phyloP scores from a whole-genome alignment of 441 rosid species.

The Bocquillonia castaneifolia region DNA sequence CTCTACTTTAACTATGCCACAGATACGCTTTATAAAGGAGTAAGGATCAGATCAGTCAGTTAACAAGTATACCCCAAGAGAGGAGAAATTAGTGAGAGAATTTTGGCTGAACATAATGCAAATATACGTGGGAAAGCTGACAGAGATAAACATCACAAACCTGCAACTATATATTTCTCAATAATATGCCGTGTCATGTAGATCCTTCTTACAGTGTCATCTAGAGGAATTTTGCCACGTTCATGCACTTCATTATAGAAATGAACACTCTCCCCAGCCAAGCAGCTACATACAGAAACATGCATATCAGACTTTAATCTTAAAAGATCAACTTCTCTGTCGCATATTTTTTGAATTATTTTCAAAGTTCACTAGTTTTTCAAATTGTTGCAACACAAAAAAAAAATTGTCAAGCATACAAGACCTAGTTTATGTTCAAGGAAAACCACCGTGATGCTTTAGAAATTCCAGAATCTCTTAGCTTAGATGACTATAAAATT shows the following conservation, averaged over 20 bases:
- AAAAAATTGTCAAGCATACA: neutral
- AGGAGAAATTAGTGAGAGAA: neutral
- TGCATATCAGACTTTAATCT: neutral
- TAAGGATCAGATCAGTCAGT: neutral
- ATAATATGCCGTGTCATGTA: constrained; percentile 92
- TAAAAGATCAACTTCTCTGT: neutral
- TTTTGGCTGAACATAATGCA: neutral
- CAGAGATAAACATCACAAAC: constrained; percentile 32
- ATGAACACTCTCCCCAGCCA: constrained; percentile 91
- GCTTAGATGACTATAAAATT: neutral
- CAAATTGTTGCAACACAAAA: constrained; percentile 3
- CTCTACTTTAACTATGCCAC: neutral
- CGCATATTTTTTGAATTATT: neutral
- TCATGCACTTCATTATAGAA: constrained; percentile 82
- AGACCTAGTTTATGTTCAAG: no score
- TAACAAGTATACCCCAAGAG: neutral
- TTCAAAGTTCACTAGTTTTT: neutral
- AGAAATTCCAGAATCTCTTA: neutral
- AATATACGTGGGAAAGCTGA: neutral
- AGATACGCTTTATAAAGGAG: neutral
- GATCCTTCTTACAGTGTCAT: constrained; percentile 66
- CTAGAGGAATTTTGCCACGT: constrained; percentile 62
- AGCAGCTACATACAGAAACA: constrained; percentile 48
- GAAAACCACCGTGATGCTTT: constrained; percentile 5
- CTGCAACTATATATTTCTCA: constrained; percentile 70